Base-by-base conservation (phyloP, 2,329 filamentous ascomycete species). In the Botrytis aclada region DNA sequence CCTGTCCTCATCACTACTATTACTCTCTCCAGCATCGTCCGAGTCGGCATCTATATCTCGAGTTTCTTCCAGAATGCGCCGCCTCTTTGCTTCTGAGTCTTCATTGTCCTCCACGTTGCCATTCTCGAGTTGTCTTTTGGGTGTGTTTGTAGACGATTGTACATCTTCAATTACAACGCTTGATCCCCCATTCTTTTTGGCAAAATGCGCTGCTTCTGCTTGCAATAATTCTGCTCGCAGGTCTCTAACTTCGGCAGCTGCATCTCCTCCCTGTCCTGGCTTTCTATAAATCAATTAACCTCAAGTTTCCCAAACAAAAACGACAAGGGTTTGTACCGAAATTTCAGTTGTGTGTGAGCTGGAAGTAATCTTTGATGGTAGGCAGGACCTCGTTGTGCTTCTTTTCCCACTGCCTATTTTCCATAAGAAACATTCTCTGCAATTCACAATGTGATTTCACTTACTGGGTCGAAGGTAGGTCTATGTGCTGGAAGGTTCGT, bases 291-390 rank as follows among this genome's bases (percentile, higher is more conserved):
- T 70, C 54, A 29, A 56, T 80, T 71, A 81, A 78, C 8, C 20
- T 9, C 72, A 45, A 65, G 29, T 45, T 18, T 8, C 37, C 37
- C 39, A n/a, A 22, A 37, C 12, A 20, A 54, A 9, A 14, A 54
- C 20, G 10, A 16, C 25, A 1, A 69, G 4, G 22, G 29, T 10
- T 73, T 85, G 64, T 88, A 90, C 85, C 94, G 89, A 81, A 91
- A 92, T 84, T 99, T 99, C 81, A 99, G 90, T 76, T 93, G 91
- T 20, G 93, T 98, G 83, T 99, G 92, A 45, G 96, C 96, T 47
- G 96, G 95, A 22, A 98, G 90, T 25, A 98, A 92, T 79, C 96
- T 92, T 83, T 98, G 95, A 82, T 99, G 96, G 85, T 98, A 98
- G 78, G 94, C 95, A 67, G 94, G 93, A 65, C 96, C 96, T 80